phyloP scores from a whole-genome alignment of 2,329 filamentous ascomycete species.

The Colletotrichum graminicola region DNA sequence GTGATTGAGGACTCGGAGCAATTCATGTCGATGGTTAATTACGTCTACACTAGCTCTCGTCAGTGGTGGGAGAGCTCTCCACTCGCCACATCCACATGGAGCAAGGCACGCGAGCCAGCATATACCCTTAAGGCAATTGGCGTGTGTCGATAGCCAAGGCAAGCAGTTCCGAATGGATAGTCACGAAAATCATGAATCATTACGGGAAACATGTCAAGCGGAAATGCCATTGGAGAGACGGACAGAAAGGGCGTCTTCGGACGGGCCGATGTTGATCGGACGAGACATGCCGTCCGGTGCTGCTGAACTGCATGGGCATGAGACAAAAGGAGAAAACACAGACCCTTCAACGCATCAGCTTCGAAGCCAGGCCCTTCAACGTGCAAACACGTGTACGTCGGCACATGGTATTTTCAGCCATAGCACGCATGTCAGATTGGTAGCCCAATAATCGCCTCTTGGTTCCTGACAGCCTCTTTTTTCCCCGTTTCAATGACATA shows the following conservation, averaged over 20 bases:
- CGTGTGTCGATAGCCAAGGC: too few relatives aligned
- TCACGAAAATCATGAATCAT: background rate
- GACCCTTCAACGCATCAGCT: background rate
- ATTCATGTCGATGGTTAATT: background rate
- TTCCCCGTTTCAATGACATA: background rate
- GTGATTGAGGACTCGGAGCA: background rate
- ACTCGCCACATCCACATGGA: slow-evolving; percentile 3
- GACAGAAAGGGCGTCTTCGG: slow-evolving; percentile 1
- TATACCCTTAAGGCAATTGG: background rate
- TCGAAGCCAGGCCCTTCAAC: background rate
- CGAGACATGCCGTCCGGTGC: slow-evolving; percentile 4
- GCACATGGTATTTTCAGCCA: too few relatives aligned
- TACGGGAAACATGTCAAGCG: background rate
- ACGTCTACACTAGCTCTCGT: slow-evolving; percentile 2
- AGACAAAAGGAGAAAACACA: slow-evolving; percentile 2
- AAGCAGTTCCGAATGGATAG: too few relatives aligned
- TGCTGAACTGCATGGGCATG: background rate
- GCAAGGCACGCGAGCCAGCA: slow-evolving; percentile 12
- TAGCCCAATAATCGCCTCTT: slow-evolving; percentile 4
- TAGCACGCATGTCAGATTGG: background rate
- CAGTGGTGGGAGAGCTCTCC: slow-evolving; percentile 6
- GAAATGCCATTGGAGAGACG: background rate
- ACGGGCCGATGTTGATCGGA: slow-evolving; percentile 22
- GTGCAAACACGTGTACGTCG: background rate
- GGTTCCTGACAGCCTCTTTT: slow-evolving; percentile 9